Percentiles rank a stretch among this genome's conserved stretches.
phyloP scores from a whole-genome alignment of 2,329 filamentous ascomycete species.

The Monilinia polystroma region DNA sequence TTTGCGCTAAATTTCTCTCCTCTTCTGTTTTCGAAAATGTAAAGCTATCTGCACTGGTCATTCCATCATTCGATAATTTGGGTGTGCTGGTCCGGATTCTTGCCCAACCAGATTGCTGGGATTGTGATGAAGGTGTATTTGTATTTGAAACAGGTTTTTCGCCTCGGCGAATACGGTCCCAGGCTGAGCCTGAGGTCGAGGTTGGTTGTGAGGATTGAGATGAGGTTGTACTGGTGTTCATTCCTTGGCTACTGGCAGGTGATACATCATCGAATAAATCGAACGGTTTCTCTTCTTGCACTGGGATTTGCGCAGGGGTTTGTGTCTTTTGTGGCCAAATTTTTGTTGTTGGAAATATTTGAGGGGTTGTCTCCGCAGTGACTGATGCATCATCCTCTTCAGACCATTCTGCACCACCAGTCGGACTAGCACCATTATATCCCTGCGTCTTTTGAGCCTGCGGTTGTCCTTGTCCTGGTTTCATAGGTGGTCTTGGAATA shows the following conservation, averaged over 20 bases:
- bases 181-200: conserved; percentile 31
- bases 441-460: conserved; percentile 21
- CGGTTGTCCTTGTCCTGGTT: conserved; percentile 22
- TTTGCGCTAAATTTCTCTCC: conserved; percentile 30
- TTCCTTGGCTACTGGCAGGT: conserved; percentile 33
- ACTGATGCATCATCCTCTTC: conserved; percentile 25
- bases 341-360: conserved; percentile 7
- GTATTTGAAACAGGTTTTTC: conserved; percentile 21
- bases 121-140: conserved; percentile 15
- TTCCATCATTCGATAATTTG: conserved; percentile 23
- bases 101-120: conserved; percentile 25
- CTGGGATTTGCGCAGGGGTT: background rate
- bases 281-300: conserved; percentile 28
- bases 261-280: conserved; percentile 38
- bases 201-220: background rate
- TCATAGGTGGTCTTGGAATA: conserved; percentile 10
- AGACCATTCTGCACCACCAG: conserved; percentile 28
- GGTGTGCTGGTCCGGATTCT: conserved; percentile 24
- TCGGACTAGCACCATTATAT: conserved; percentile 36
- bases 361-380: conserved; percentile 1
- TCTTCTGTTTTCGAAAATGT: conserved; percentile 34
- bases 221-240: conserved; percentile 24
- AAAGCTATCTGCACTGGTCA: conserved; percentile 29
- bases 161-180: conserved; percentile 39
- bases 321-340: background rate